Conservation (phyloP, 257 asterid genomes). For the Nicotiana undulata region DNA sequence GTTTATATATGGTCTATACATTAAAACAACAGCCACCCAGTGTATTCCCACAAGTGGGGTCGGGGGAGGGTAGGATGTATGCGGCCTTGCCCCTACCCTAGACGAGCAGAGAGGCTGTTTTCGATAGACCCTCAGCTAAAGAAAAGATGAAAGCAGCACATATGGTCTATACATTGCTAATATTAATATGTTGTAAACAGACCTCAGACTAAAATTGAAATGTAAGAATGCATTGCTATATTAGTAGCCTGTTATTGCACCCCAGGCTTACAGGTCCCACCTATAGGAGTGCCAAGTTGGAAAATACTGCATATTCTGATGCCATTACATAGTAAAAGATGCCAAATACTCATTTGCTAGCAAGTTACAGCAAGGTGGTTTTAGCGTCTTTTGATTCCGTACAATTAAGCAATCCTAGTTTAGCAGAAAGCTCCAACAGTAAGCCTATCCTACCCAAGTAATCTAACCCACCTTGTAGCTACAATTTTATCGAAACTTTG, state of each 20-base stretch:
- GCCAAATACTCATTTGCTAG: neutral
- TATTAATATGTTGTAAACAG: neutral
- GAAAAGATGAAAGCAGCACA: too few species aligned
- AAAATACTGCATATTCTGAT: neutral
- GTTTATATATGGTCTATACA: neutral
- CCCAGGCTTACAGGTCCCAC: neutral
- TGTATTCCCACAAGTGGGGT: too few species aligned
- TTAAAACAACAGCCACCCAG: neutral
- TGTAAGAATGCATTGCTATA: neutral
- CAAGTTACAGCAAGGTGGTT: too few species aligned
- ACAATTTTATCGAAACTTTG: neutral
- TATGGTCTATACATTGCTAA: neutral
- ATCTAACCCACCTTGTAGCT: neutral
- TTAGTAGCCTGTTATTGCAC: neutral
- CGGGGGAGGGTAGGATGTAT: too few species aligned
- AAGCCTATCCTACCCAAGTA: neutral
- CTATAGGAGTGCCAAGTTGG: neutral
- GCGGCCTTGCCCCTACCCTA: too few species aligned
- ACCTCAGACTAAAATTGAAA: neutral
- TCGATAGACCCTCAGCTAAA: too few species aligned
- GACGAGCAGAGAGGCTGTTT: too few species aligned
- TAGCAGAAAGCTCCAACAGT: too few species aligned
- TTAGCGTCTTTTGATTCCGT: too few species aligned
- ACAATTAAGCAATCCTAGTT: too few species aligned
- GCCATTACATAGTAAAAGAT: constrained; percentile 1